These are phyloP conservation scores for Acanthamoeba rhysodes DNA, from an alignment of 208 protist genomes.

Conservation along the genomic window DNA sequence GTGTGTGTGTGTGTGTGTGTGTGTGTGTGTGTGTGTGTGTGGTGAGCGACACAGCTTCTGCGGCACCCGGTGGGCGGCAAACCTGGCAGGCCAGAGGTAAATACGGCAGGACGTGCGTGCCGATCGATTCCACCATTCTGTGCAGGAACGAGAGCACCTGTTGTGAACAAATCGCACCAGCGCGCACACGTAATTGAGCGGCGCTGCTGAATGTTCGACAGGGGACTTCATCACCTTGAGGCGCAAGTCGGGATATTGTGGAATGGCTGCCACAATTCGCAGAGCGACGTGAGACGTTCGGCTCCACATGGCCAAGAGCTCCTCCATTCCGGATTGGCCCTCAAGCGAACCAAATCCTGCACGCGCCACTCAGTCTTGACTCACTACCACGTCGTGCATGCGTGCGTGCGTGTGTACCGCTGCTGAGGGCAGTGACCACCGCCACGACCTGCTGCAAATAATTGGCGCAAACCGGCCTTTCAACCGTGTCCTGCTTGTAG, in stretches of 20 bases:
- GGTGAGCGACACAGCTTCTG: not conserved
- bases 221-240: not conserved
- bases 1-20: too few species aligned
- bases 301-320: constrained; percentile 10
- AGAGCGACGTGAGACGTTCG: not conserved
- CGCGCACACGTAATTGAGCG: not conserved
- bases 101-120: constrained; percentile 35
- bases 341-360: constrained; percentile 4
- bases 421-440: constrained; percentile 24
- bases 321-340: not conserved
- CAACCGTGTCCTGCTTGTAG: constrained; percentile 29
- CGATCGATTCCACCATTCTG: constrained; percentile 47
- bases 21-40: too few species aligned
- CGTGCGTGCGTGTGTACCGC: not conserved
- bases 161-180: not conserved
- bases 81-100: constrained; percentile 31
- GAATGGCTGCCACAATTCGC: constrained; percentile 18
- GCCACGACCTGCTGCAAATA: constrained; percentile 40
- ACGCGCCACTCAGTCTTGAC: not conserved
- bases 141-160: constrained; percentile 48
- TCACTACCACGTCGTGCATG: not conserved
- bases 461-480: constrained; percentile 17
- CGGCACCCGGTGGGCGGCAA: too few species aligned
- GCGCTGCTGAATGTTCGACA: not conserved
- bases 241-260: not conserved